These are phyloP conservation scores for Periconia digitata DNA, from an alignment of 2,329 filamentous ascomycete species.

Conservation along the genomic window DNA sequence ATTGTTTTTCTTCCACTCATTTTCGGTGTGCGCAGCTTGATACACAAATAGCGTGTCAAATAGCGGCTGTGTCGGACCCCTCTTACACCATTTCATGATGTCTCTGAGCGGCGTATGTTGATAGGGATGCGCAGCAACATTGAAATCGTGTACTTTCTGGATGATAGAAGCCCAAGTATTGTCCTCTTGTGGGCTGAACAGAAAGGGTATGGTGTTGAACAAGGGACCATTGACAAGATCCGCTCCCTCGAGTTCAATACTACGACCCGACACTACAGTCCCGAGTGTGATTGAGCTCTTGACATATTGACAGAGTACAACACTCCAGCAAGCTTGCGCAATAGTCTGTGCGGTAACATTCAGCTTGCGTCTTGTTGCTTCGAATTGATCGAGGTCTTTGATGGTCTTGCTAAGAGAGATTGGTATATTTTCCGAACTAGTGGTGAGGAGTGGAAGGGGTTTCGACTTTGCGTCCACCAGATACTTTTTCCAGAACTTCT, in stretches of 20 bases:
- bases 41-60: constrained; percentile 87
- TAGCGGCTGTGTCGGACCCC: constrained; percentile 50
- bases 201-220: constrained; percentile 86
- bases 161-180: constrained; percentile 64
- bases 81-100: constrained; percentile 76
- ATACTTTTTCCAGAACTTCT: constrained; percentile 68
- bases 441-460: constrained; percentile 28
- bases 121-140: constrained; percentile 66
- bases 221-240: constrained; percentile 76
- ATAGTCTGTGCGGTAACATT: constrained; percentile 79
- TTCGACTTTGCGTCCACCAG: constrained; percentile 45
- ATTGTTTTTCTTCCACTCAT: constrained; percentile 23
- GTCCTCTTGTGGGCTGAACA: constrained; percentile 47
- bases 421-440: constrained; percentile 17
- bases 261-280: constrained; percentile 76
- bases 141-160: constrained; percentile 68
- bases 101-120: constrained; percentile 79
- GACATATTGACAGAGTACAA: constrained; percentile 59
- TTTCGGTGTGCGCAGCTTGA: constrained; percentile 52
- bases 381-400: constrained; percentile 49
- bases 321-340: constrained; percentile 73
- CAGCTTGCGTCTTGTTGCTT: constrained; percentile 56
- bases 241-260: constrained; percentile 66
- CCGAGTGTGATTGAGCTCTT: constrained; percentile 62
- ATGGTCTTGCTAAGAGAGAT: constrained; percentile 39